Conservation (phyloP, 305 asterid genomes). For the Fraxinus paxiana region DNA sequence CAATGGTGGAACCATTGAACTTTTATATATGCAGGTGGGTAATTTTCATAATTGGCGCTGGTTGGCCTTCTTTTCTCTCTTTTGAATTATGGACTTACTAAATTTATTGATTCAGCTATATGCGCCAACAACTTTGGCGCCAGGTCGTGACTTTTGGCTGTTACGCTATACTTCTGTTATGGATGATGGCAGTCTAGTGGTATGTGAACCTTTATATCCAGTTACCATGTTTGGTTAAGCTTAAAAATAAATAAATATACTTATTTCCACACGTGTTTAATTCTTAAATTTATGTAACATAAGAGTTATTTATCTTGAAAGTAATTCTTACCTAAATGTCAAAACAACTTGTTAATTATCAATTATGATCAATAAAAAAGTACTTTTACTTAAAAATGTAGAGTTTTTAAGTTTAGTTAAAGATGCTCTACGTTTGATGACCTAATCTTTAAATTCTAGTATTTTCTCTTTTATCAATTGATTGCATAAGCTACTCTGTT, state of each 20-base stretch:
- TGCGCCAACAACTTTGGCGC: slow-evolving; percentile 92
- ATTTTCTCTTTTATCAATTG: not conserved
- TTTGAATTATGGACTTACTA: not conserved
- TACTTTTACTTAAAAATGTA: not conserved
- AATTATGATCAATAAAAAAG: not conserved
- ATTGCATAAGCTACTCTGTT: not conserved
- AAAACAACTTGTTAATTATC: not conserved
- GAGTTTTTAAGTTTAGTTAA: not conserved
- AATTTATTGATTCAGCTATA: slow-evolving; percentile 42
- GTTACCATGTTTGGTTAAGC: not conserved
- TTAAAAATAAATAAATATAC: not conserved
- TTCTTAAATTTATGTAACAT: not conserved
- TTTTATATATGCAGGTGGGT: slow-evolving; percentile 81
- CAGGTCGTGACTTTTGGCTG: slow-evolving; percentile 93
- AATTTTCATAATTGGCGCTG: not conserved
- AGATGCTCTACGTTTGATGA: not conserved
- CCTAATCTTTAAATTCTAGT: not conserved
- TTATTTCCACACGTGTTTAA: not conserved
- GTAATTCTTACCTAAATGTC: not conserved
- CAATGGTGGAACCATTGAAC: slow-evolving; percentile 96
- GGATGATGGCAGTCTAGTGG: slow-evolving; percentile 95
- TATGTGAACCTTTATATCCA: slow-evolving; percentile 22
- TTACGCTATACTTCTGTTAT: slow-evolving; percentile 69
- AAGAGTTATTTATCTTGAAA: not conserved
- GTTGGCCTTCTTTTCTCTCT: not conserved